These are phyloP conservation scores for Musa balbisiana DNA, from an alignment of 202 grass and related monocot species.

Conservation along the genomic window DNA sequence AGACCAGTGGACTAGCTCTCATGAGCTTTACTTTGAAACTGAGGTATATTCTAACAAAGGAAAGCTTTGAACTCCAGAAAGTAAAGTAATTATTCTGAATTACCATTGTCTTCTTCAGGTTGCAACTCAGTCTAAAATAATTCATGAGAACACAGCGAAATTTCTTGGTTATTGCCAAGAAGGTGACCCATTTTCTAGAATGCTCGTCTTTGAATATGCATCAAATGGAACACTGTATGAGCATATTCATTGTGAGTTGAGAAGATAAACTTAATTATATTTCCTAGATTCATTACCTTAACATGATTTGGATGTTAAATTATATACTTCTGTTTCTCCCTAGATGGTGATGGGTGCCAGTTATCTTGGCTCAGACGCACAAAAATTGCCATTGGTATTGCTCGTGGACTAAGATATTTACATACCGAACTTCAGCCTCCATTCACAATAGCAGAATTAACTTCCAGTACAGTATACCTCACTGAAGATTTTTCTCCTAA, in stretches of 20 bases:
- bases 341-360: slow-evolving; percentile 75
- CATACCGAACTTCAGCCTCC: slow-evolving; percentile 86
- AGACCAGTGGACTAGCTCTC: slow-evolving; percentile 60
- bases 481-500: slow-evolving; percentile 87
- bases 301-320: not conserved
- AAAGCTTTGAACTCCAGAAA: not conserved
- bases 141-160: slow-evolving; percentile 63
- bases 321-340: slow-evolving; percentile 12
- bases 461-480: slow-evolving; percentile 74
- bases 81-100: not conserved
- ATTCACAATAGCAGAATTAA: slow-evolving; percentile 47
- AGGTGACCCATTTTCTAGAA: slow-evolving; percentile 76
- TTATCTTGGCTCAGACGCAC: slow-evolving; percentile 77
- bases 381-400: slow-evolving; percentile 57
- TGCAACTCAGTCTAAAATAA: slow-evolving; percentile 53
- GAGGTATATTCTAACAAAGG: slow-evolving; percentile 35
- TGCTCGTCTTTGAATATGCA: slow-evolving; percentile 84
- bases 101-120: slow-evolving; percentile 42
- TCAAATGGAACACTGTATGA: slow-evolving; percentile 90
- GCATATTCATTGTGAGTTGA: slow-evolving; percentile 59
- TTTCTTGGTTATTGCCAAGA: slow-evolving; percentile 86
- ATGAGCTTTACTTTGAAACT: slow-evolving; percentile 75
- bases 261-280: not conserved
- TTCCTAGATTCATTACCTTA: not conserved
- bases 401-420: slow-evolving; percentile 58